These are phyloP conservation scores for Saturnispora hagleri DNA, from an alignment of 805 yeast genomes.

Conservation along the genomic window DNA sequence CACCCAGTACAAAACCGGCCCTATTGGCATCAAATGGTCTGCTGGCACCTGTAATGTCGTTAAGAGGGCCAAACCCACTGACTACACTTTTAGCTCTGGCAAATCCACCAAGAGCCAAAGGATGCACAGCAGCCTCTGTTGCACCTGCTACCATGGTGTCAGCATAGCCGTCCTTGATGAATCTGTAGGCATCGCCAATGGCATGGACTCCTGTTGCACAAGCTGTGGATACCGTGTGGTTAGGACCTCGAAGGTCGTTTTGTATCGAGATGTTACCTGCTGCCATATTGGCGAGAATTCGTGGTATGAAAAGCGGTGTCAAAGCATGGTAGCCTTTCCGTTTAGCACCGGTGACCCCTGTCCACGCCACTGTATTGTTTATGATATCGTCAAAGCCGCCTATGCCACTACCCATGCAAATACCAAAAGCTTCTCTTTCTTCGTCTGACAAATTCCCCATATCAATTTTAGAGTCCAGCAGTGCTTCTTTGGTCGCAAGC, in stretches of 20 bases:
- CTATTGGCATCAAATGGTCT: slow-evolving; percentile 79
- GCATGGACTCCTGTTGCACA: slow-evolving; percentile 96
- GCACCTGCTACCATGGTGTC: slow-evolving; percentile 94
- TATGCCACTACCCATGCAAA: slow-evolving; percentile 87
- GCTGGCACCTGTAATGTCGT: slow-evolving; percentile 56
- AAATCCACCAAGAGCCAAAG: slow-evolving; percentile 82
- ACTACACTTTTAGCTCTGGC: slow-evolving; percentile 79
- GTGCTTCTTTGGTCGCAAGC: slow-evolving; percentile 69
- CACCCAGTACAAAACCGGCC: slow-evolving; percentile 86
- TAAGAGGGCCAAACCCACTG: slow-evolving; percentile 40
- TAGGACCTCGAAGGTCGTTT: slow-evolving; percentile 72
- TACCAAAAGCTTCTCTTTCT: slow-evolving; percentile 44
- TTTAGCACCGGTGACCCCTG: slow-evolving; percentile 17
- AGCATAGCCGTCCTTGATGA: slow-evolving; percentile 71
- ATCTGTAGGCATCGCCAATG: slow-evolving; percentile 84
- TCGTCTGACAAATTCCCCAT: slow-evolving; percentile 26
- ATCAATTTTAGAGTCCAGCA: slow-evolving; percentile 53
- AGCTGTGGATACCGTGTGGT: slow-evolving; percentile 85
- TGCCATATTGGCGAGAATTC: slow-evolving; percentile 82
- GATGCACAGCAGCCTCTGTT: slow-evolving; percentile 79
- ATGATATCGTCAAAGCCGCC: slow-evolving; percentile 74
- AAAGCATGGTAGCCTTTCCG: slow-evolving; percentile 53
- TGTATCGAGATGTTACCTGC: slow-evolving; percentile 83
- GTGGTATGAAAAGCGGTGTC: slow-evolving; percentile 83
- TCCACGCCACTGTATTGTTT: slow-evolving; percentile 50